Percentiles rank a stretch among this genome's conserved stretches.
These are phyloP conservation scores for Trichophaea hybrida DNA, from an alignment of 2,329 filamentous ascomycete species.

Conservation along the genomic window DNA sequence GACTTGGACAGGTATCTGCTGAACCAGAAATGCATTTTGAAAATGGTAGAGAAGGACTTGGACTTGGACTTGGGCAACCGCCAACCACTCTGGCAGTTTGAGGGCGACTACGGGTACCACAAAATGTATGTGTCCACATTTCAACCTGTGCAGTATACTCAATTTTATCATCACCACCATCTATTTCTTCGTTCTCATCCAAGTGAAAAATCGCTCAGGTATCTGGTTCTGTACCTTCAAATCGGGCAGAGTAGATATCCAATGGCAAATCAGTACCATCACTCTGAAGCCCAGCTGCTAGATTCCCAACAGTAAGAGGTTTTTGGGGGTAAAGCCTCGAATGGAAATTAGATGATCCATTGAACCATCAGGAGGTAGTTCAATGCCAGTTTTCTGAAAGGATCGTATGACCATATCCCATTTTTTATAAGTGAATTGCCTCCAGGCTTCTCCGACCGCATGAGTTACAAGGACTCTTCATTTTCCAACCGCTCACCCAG, in stretches of 20 bases:
- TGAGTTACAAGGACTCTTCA: conserved; percentile 5
- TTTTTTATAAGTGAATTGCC: not conserved
- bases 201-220: not conserved
- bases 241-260: not conserved
- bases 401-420: not conserved
- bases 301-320: not conserved
- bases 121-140: no score
- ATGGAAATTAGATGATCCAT: not conserved
- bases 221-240: not conserved
- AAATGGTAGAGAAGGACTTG: no score
- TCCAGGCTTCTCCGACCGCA: conserved; percentile 5
- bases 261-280: not conserved
- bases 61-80: no score
- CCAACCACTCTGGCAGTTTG: no score
- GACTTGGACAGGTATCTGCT: no score
- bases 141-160: not conserved
- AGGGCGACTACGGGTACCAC: no score
- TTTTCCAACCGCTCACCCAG: not conserved
- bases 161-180: not conserved
- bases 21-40: no score
- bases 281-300: not conserved
- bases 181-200: not conserved
- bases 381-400: conserved; percentile 2
- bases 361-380: not conserved
- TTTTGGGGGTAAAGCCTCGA: not conserved